Conservation (phyloP, 768 basidiomycete species). For the Russula griseocarnosa region DNA sequence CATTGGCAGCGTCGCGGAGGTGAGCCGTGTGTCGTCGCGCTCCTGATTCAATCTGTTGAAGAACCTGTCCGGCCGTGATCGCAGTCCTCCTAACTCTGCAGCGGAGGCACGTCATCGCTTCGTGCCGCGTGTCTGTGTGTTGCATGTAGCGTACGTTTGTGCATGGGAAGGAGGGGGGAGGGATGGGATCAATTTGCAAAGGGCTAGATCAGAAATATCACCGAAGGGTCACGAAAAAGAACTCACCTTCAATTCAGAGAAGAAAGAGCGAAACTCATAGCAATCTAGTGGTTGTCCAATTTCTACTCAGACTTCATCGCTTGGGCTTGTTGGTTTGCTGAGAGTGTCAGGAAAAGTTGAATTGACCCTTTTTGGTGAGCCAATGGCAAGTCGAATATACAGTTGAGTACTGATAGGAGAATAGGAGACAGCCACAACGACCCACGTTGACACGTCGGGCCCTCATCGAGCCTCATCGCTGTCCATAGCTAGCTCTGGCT, state of each 20-base stretch:
- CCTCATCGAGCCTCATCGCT: too few relatives aligned
- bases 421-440: too few relatives aligned
- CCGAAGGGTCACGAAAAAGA: too few relatives aligned
- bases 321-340: neutral
- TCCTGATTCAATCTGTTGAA: neutral
- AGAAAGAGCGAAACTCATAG: conserved; percentile 22
- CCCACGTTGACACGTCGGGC: too few relatives aligned
- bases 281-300: conserved; percentile 11
- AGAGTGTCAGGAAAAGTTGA: neutral
- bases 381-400: too few relatives aligned
- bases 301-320: neutral
- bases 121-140: too few relatives aligned
- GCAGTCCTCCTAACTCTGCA: too few relatives aligned
- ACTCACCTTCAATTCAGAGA: conserved; percentile 26
- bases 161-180: too few relatives aligned
- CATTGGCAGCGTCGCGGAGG: neutral
- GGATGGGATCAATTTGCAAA: neutral
- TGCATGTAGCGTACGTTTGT: too few relatives aligned
- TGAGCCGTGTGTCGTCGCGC: neutral
- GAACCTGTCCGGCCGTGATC: neutral
- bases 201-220: neutral
- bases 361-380: neutral
- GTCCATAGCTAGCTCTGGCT: too few relatives aligned
- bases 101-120: too few relatives aligned
- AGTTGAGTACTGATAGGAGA: too few relatives aligned